These are phyloP conservation scores for Umbelopsis sp. DNA, from an alignment of 192 early-diverging fungal species.

Conservation along the genomic window DNA sequence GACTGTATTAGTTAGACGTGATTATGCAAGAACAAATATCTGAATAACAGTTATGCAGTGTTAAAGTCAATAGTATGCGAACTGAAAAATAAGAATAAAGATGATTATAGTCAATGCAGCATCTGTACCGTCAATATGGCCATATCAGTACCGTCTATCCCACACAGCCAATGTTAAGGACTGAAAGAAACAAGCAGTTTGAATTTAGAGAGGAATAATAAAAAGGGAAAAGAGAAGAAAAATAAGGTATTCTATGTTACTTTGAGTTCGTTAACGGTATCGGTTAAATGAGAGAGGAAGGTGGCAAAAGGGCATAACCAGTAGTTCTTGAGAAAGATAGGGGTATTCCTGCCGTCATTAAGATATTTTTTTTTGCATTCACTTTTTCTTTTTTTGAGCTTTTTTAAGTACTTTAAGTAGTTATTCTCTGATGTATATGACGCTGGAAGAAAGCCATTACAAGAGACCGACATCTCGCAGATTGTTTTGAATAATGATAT, in stretches of 20 bases:
- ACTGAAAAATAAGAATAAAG: too few species aligned
- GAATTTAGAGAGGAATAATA: neutral
- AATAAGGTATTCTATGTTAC: slow-evolving; percentile 22
- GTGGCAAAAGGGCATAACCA: neutral
- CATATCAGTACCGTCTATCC: neutral
- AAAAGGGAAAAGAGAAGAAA: neutral
- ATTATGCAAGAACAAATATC: neutral
- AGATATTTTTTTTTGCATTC: neutral
- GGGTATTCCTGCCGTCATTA: neutral
- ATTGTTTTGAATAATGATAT: slow-evolving; percentile 87
- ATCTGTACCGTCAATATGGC: neutral
- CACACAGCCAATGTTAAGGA: neutral
- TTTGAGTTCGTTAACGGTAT: slow-evolving; percentile 1
- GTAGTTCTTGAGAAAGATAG: neutral
- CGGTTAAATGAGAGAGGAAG: neutral
- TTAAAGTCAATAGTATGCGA: too few species aligned
- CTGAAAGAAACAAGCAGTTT: slow-evolving; percentile 3
- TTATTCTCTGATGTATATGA: neutral
- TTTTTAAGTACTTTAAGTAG: neutral
- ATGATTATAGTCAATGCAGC: too few species aligned
- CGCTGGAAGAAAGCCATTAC: slow-evolving; percentile 43
- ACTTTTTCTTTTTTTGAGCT: neutral
- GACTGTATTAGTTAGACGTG: neutral
- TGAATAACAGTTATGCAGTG: too few species aligned
- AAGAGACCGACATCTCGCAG: slow-evolving; percentile 77